Evolutionary conservation across 805 yeast species (phyloP), one percentile per base, ranked within the genome.

Genomic region (Hanseniaspora valbyensis): DNA sequence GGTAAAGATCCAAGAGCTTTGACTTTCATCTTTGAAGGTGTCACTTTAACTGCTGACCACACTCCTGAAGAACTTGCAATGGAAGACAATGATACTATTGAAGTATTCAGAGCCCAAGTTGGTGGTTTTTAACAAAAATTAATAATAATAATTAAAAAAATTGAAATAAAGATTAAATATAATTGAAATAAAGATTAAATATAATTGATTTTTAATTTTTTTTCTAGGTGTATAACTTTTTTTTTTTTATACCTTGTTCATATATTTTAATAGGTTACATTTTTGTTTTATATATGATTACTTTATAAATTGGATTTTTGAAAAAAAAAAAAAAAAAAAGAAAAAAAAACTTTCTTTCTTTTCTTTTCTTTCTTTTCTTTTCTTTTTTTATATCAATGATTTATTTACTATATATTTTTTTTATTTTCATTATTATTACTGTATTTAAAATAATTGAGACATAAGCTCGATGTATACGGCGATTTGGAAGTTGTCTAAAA

Each of bases 51-150:
- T 56, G 83, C 89, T 9, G 89, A 83, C 53, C 87, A 85, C 60
- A 92, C 98, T 4, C 97, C 99, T 6, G 95, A 84, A 37, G 85
- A 80, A 55, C 74, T 92, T 60, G 97, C 87, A 46, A 80, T 92
- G 78, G 95, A 85, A 67, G 96, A 92, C 65, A 90, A 90, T 58
- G 98, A 92, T 66, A 84, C 84, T 57, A 89, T 92, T 57, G 99
- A 92, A 68, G 98, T 96, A 8, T 95, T 88, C 66, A 81, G 92
- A 68, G 96, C 89, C 67, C 99, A 92, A 71, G 81, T 81, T 52
- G 85, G 94, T 55, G 87, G 67, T 34, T 30, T 14, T 19, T 28
- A 28, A 24, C 19, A 30, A n/a, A n/a, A n/a, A n/a, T n/a, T n/a
- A n/a, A n/a, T n/a, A n/a, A n/a, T n/a, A n/a, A n/a, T n/a, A n/a